These are phyloP conservation scores for Beta macrorhiza DNA, from an alignment of 179 eudicot species.

Conservation along the genomic window DNA sequence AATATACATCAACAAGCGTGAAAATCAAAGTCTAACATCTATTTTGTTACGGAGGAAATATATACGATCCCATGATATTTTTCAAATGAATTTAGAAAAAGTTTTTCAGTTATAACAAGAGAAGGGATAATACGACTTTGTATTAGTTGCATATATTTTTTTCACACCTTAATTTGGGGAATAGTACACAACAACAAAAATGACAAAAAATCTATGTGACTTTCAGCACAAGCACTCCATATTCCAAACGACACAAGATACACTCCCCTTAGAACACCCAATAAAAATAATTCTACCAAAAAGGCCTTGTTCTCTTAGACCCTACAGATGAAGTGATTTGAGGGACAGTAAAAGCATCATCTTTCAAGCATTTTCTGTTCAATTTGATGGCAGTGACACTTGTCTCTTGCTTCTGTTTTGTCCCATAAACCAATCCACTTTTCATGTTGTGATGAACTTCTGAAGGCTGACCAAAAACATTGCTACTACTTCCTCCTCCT, in stretches of 20 bases:
- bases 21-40: too few species aligned
- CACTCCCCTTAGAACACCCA: not conserved
- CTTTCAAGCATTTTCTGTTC: slow-evolving; percentile 42
- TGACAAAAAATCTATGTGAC: not conserved
- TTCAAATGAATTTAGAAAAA: too few species aligned
- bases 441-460: slow-evolving; percentile 7
- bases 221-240: not conserved
- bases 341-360: slow-evolving; percentile 58
- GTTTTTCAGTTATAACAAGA: not conserved
- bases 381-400: slow-evolving; percentile 22
- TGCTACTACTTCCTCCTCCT: not conserved
- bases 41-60: too few species aligned
- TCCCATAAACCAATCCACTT: slow-evolving; percentile 31
- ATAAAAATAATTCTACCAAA: slow-evolving; percentile 33
- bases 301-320: slow-evolving; percentile 49
- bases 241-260: not conserved
- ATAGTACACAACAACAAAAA: not conserved
- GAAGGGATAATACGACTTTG: not conserved
- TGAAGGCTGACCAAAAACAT: slow-evolving; percentile 5
- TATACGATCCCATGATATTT: too few species aligned
- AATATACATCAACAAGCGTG: too few species aligned
- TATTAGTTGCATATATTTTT: not conserved
- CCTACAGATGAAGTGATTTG: slow-evolving; percentile 44
- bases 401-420: slow-evolving; percentile 27
- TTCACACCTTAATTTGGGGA: not conserved